Evolutionary conservation across 768 basidiomycete genomes (phyloP).

Genomic region (Leucocoprinus leucothites): DNA sequence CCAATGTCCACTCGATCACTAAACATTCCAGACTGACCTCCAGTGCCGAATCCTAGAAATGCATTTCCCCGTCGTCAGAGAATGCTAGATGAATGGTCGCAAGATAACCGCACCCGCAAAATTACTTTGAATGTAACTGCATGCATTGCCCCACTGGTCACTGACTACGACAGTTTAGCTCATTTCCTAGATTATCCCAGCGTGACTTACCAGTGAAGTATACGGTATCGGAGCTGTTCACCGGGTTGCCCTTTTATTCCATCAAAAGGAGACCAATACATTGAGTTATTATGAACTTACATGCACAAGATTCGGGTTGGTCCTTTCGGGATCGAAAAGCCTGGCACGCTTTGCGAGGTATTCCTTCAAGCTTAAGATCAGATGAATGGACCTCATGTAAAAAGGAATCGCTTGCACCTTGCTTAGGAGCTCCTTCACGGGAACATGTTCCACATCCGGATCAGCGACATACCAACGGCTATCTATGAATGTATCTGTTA

Average conservation of each 20-base stretch:
- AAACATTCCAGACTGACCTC: constrained; percentile 38
- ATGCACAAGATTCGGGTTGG: constrained; percentile 64
- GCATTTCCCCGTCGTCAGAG: background rate
- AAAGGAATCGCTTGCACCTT: constrained; percentile 46
- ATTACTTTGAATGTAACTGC: constrained; percentile 88
- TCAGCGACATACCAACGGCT: constrained; percentile 91
- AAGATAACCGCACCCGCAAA: constrained; percentile 59
- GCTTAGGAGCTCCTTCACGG: constrained; percentile 80
- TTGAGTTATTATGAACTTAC: constrained; percentile 32
- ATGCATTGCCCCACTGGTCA: constrained; percentile 88
- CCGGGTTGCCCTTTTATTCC: constrained; percentile 66
- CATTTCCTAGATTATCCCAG: background rate
- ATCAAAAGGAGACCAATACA: constrained; percentile 10
- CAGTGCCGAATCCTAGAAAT: constrained; percentile 76
- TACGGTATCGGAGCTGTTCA: constrained; percentile 88
- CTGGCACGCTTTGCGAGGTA: constrained; percentile 80
- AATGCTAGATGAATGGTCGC: background rate
- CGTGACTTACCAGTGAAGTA: constrained; percentile 74
- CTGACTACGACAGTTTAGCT: constrained; percentile 44
- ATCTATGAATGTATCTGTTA: constrained; percentile 41
- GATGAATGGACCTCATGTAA: background rate
- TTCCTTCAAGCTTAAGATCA: constrained; percentile 42
- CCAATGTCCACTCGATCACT: background rate
- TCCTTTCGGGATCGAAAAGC: constrained; percentile 68
- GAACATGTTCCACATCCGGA: constrained; percentile 73